Evolutionary conservation across 2,329 filamentous ascomycete genomes (phyloP).

Genomic region (Chaetomium olivaceum): DNA sequence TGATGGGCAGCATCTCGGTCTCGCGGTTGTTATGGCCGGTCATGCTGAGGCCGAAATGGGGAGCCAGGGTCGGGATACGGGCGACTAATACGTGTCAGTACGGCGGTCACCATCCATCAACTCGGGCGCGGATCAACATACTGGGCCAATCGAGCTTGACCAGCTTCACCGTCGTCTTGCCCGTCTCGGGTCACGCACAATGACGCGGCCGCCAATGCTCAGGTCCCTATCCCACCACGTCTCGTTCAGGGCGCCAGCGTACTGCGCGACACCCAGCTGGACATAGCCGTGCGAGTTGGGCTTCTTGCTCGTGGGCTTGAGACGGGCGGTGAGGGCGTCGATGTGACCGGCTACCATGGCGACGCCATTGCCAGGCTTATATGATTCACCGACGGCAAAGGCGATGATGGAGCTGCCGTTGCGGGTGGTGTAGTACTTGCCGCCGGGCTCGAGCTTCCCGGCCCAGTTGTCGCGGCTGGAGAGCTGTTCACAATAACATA

Average conservation of each 20-base stretch:
- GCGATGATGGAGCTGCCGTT: constrained; percentile 86
- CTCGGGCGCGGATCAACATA: constrained; percentile 36
- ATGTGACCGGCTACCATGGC: constrained; percentile 91
- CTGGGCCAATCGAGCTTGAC: constrained; percentile 92
- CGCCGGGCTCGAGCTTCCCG: constrained; percentile 69
- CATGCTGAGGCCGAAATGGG: constrained; percentile 84
- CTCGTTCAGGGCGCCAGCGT: constrained; percentile 80
- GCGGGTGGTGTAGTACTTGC: constrained; percentile 84
- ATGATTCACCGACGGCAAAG: constrained; percentile 78
- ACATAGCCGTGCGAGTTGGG: constrained; percentile 82
- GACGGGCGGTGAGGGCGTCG: constrained; percentile 83
- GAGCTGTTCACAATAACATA: constrained; percentile 50
- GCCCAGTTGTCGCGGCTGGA: constrained; percentile 78
- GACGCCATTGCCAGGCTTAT: constrained; percentile 81
- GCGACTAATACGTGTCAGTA: constrained; percentile 56
- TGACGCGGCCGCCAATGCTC: constrained; percentile 82
- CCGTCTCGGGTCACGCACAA: constrained; percentile 71
- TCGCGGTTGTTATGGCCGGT: constrained; percentile 73
- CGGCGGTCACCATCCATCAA: background rate
- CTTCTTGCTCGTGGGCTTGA: constrained; percentile 88
- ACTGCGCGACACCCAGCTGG: constrained; percentile 89
- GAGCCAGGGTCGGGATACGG: constrained; percentile 84
- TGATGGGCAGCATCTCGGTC: constrained; percentile 91
- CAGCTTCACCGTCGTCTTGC: constrained; percentile 77
- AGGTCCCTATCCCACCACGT: constrained; percentile 99